Evolutionary conservation across 495 filamentous ascomycete genomes (phyloP), one percentile per base, ranked within the genome.

Genomic region (Parmelia sp.): DNA sequence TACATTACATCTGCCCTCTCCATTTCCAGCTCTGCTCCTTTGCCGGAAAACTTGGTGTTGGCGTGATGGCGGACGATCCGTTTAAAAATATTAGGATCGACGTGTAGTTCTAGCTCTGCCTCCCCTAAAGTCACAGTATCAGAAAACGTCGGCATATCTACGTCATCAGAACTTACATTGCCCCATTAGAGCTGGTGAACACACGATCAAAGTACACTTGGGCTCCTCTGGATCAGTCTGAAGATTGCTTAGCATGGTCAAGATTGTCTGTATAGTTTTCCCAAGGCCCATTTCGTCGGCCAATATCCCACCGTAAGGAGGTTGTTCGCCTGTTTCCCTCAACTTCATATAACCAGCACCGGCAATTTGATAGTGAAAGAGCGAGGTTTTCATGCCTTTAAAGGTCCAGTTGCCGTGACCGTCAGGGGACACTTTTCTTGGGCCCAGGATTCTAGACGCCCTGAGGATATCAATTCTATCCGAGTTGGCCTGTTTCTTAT

Each of bases 281-380:
- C 88, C 88, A 2, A 88, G 71, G 0, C 87, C 86, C 86, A 89
- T 88, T 23, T 75, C 71, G 68, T 89, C 86, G 0, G 60, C 59
- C 8, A 68, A 29, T 8, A 68, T 64, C 2, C 70, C 70, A 9
- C 70, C 70, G 0, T 31, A 29, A 1, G 68, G 63, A 3, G 45
- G 15, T 6, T 64, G 36, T 0, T 27, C 56, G 15, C 56, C 58
- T 3, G 37, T 49, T 44, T 71, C 70, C 35, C 70, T 19, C 11
- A 17, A 23, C 35, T 62, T 65, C 67, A 71, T 69, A 0, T 3
- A 62, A 0, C 58, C 67, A 11, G 65, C 58, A 1, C 65, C 70
- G 19, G 49, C 60, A 0, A 71, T 60, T 51, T 71, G 70, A 39
- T 71, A 42, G n/a, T 69, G 66, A 17, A 19, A 33, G 5, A 71